Percentiles rank a stretch among this genome's conserved stretches.
phyloP scores from a whole-genome alignment of 129 eudicot genomes.

The Flaveria brownii region DNA sequence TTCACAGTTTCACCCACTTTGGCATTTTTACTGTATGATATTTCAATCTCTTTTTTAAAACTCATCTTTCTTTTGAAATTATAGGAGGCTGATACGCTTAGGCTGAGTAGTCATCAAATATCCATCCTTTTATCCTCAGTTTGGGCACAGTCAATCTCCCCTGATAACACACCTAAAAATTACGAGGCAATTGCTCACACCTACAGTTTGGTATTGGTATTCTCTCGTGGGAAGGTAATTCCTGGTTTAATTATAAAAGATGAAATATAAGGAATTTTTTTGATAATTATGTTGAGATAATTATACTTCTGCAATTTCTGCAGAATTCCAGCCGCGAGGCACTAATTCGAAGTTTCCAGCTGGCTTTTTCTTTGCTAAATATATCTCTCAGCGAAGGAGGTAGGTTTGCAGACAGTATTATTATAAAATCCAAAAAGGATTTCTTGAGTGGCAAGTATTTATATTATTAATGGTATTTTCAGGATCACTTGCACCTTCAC shows the following conservation, averaged over 20 bases:
- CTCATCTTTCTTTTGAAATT: not conserved
- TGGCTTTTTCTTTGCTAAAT: slow-evolving; percentile 57
- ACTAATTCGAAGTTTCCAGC: slow-evolving; percentile 67
- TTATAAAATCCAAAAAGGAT: not conserved
- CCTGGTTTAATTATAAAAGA: not conserved
- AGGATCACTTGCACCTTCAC: slow-evolving; percentile 61
- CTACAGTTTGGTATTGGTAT: slow-evolving; percentile 66
- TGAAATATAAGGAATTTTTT: not conserved
- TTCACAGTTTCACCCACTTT: slow-evolving; percentile 1
- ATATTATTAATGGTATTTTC: slow-evolving; percentile 15
- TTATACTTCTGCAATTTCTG: slow-evolving; percentile 2
- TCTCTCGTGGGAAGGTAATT: slow-evolving; percentile 52
- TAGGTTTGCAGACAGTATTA: slow-evolving; percentile 21
- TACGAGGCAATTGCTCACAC: slow-evolving; percentile 89
- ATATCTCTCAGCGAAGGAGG: slow-evolving; percentile 60
- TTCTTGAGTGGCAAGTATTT: slow-evolving; percentile 4
- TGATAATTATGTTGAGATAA: not conserved
- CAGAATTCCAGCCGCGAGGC: slow-evolving; percentile 68
- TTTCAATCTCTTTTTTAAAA: not conserved
- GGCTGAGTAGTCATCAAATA: slow-evolving; percentile 72
- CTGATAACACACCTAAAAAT: slow-evolving; percentile 72
- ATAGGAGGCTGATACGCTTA: slow-evolving; percentile 70
- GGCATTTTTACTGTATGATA: not conserved
- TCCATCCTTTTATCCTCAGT: slow-evolving; percentile 80
- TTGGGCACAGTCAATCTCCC: slow-evolving; percentile 74